Percentiles rank a stretch among this genome's conserved stretches.
Conservation (phyloP, 2,329 filamentous ascomycete species). For the Magnaporthiopsis incrustans region DNA sequence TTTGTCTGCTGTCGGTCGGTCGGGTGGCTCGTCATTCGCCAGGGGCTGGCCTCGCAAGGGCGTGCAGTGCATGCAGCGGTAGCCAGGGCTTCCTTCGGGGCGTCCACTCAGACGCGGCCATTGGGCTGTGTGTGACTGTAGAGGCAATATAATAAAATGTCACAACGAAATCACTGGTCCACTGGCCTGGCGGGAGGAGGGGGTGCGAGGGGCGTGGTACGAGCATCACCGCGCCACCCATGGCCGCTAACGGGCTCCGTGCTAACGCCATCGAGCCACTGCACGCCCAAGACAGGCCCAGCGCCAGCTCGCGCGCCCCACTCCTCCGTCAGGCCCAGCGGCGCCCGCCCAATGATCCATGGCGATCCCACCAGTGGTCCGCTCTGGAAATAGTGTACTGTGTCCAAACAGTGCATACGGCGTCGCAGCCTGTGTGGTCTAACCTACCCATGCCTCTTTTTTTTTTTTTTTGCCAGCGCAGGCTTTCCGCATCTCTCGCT, state of each 20-base stretch:
- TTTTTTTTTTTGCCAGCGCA: background rate
- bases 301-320: background rate
- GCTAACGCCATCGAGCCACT: background rate
- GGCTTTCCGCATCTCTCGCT: background rate
- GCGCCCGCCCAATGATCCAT: background rate
- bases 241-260: background rate
- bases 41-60: background rate
- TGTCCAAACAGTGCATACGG: background rate
- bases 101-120: background rate
- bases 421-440: conserved; percentile 1
- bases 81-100: background rate
- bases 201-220: background rate
- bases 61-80: background rate
- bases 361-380: conserved; percentile 1
- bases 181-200: background rate
- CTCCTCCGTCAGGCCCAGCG: background rate
- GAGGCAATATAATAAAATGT: background rate
- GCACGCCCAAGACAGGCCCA: background rate
- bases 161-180: background rate
- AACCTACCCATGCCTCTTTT: background rate
- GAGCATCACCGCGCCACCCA: background rate
- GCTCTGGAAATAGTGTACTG: conserved; percentile 5
- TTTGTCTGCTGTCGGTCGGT: background rate
- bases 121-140: background rate
- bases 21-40: background rate